Evolutionary conservation across 306 rosid species (phyloP).

Genomic region (Corylus americana): DNA sequence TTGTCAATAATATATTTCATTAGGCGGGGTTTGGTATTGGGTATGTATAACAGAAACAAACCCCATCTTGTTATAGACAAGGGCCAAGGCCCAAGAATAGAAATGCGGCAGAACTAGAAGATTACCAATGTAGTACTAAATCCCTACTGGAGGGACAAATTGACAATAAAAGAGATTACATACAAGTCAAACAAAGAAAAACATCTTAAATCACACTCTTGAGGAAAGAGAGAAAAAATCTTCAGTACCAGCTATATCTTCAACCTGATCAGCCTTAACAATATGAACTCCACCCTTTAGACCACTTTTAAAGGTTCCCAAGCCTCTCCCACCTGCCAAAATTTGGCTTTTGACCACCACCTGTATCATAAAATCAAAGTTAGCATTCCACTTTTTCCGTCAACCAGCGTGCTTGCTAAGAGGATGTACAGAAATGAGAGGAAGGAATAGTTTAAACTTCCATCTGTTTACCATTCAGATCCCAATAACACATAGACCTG

Average conservation of each 20-base stretch:
- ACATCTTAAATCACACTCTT: conserved; percentile 4
- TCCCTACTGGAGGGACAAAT: not conserved
- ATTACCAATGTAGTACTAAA: not conserved
- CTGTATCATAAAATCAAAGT: conserved; percentile 42
- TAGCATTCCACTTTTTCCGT: conserved; percentile 22
- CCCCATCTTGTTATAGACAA: not conserved
- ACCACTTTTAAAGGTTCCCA: conserved; percentile 93
- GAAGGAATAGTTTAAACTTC: not conserved
- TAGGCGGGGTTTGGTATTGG: not conserved
- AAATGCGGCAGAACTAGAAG: not conserved
- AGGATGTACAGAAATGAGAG: not conserved
- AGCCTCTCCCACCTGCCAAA: conserved; percentile 97
- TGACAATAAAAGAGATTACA: not conserved
- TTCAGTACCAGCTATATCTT: conserved; percentile 85
- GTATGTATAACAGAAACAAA: not conserved
- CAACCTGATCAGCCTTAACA: conserved; percentile 78
- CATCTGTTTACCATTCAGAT: not conserved
- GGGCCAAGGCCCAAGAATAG: not conserved
- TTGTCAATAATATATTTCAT: not conserved
- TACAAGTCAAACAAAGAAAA: not conserved
- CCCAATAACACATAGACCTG: not conserved
- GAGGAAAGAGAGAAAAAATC: conserved; percentile 6
- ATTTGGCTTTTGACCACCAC: conserved; percentile 75
- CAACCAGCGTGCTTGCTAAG: not conserved
- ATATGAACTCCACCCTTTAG: conserved; percentile 97